A percentile compares a stretch with the other conserved stretches of the same genome.
phyloP scores from a whole-genome alignment of 164 flowering plant genomes.

The Stephania cephalantha region DNA sequence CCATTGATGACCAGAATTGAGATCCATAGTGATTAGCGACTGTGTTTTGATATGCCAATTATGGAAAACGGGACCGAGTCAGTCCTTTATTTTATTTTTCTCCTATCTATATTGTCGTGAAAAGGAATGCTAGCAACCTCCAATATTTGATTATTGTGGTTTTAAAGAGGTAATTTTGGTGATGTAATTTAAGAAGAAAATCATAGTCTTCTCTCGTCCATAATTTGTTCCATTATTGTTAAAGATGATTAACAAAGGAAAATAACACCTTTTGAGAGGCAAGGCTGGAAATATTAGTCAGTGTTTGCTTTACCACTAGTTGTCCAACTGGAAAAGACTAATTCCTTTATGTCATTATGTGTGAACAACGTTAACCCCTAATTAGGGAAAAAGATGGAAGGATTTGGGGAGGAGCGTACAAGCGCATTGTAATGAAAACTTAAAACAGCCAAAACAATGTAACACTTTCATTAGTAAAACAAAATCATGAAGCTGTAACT shows the following conservation, averaged over 20 bases:
- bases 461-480: background rate
- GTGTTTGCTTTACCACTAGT: too few species aligned
- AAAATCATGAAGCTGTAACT: slow-evolving; percentile 5
- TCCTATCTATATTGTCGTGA: background rate
- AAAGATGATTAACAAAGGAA: too few species aligned
- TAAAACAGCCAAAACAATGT: background rate
- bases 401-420: too few species aligned
- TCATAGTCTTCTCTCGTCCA: too few species aligned
- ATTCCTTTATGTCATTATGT: background rate
- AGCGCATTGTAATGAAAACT: background rate
- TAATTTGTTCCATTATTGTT: too few species aligned
- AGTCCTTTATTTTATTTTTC: background rate
- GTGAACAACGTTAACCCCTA: background rate
- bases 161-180: background rate
- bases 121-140: background rate
- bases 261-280: too few species aligned
- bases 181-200: too few species aligned
- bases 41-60: background rate
- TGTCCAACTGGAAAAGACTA: background rate
- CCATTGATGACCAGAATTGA: slow-evolving; percentile 8
- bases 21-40: background rate
- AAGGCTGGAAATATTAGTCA: too few species aligned
- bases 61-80: background rate
- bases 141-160: background rate
- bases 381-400: background rate